Conservation (phyloP, 805 yeast species). For the Candida cerambycidarum region DNA sequence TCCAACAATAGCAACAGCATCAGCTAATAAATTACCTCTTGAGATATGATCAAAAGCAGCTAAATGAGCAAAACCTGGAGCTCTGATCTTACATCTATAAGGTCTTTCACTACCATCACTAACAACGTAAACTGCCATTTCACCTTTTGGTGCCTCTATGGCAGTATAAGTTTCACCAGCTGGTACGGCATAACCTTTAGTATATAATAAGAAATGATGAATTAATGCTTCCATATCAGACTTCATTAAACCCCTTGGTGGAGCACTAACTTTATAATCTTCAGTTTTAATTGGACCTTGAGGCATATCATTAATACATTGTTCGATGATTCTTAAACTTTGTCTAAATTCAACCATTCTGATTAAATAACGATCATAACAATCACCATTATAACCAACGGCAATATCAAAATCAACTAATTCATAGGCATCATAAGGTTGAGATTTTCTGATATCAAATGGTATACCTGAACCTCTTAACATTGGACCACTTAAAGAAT, state of each 20-base stretch:
- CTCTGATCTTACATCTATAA: conserved; percentile 87
- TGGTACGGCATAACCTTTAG: conserved; percentile 87
- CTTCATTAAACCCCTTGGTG: conserved; percentile 79
- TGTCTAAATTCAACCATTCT: conserved; percentile 94
- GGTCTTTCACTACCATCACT: conserved; percentile 90
- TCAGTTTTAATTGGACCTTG: conserved; percentile 90
- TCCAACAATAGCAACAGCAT: conserved; percentile 91
- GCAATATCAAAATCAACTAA: conserved; percentile 83
- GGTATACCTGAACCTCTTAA: conserved; percentile 90
- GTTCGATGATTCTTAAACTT: conserved; percentile 83
- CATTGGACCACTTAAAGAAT: conserved; percentile 83
- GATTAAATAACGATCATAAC: conserved; percentile 84
- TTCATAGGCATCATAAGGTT: conserved; percentile 89
- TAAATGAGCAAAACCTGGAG: conserved; percentile 91
- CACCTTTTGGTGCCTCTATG: conserved; percentile 94
- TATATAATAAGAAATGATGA: conserved; percentile 83
- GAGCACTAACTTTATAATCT: conserved; percentile 82
- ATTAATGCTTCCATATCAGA: conserved; percentile 91
- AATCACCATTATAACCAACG: conserved; percentile 85
- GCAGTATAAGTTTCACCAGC: conserved; percentile 90
- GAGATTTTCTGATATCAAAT: conserved; percentile 79
- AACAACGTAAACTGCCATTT: conserved; percentile 87
- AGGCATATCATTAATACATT: conserved; percentile 89
- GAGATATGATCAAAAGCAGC: conserved; percentile 86
- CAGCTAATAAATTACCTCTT: conserved; percentile 85